These are phyloP conservation scores for Globisporangium viniferum DNA, from an alignment of 352 stramenopile genomes.

Conservation along the genomic window DNA sequence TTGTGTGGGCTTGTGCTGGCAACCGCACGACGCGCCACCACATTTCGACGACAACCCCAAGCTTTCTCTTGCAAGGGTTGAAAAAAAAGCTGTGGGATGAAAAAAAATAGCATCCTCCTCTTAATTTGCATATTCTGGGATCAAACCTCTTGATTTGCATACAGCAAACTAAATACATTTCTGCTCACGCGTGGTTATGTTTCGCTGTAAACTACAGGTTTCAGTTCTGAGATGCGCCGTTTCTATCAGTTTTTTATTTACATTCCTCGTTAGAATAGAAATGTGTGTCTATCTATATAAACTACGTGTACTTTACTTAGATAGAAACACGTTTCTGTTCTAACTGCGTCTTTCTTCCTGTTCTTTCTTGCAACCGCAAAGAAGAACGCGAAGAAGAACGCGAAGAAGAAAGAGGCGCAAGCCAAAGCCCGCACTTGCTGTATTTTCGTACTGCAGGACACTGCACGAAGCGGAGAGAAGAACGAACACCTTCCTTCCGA, in stretches of 20 bases:
- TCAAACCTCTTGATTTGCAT: not conserved
- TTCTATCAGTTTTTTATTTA: not conserved
- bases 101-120: not conserved
- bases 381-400: not conserved
- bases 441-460: not conserved
- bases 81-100: not conserved
- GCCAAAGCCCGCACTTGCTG: not conserved
- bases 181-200: not conserved
- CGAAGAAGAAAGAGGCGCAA: conserved; percentile 5
- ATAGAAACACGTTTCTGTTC: not conserved
- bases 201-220: not conserved
- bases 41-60: not conserved
- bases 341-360: not conserved
- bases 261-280: not conserved
- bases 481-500: not conserved
- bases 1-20: not conserved
- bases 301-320: not conserved
- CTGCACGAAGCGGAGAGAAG: conserved; percentile 3
- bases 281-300: not conserved
- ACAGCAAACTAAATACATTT: not conserved
- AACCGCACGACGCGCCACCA: not conserved
- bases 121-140: not conserved
- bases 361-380: not conserved
- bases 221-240: not conserved
- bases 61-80: not conserved